phyloP scores from a whole-genome alignment of 2,329 filamentous ascomycete species.

The Didymella arachidicola region DNA sequence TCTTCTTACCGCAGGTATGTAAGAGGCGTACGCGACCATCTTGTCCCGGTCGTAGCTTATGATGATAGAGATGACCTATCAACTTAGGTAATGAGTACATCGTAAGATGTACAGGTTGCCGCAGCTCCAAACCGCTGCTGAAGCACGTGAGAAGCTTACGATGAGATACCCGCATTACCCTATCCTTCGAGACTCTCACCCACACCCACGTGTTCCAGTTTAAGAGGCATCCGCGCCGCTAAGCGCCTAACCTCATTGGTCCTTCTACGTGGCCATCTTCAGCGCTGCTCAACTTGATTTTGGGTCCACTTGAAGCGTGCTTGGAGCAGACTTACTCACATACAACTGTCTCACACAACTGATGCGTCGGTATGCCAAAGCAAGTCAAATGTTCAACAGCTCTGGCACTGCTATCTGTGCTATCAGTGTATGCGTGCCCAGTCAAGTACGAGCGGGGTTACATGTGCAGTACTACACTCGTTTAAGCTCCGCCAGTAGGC shows the following conservation, averaged over 20 bases:
- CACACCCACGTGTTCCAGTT: background rate
- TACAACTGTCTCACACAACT: background rate
- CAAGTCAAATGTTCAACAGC: background rate
- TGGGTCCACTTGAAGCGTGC: background rate
- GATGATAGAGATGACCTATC: background rate
- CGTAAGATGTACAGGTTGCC: background rate
- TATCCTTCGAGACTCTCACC: background rate
- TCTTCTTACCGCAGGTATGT: background rate
- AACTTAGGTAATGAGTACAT: background rate
- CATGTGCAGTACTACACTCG: constrained; percentile 17
- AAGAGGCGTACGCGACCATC: background rate
- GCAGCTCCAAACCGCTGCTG: background rate
- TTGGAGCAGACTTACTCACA: background rate
- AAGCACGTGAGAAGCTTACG: constrained; percentile 10
- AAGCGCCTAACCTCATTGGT: background rate
- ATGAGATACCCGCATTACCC: constrained; percentile 2
- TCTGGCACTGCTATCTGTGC: background rate
- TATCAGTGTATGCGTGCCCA: constrained; percentile 8
- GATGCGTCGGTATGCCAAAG: background rate
- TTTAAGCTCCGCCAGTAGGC: constrained; percentile 10
- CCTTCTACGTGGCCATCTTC: background rate
- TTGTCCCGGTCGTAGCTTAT: background rate
- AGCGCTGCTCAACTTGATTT: too few species aligned
- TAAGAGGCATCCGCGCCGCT: background rate
- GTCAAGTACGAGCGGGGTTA: constrained; percentile 21